Conservation (phyloP, 1,284 basidiomycete species). For the Leccinum insolens region DNA sequence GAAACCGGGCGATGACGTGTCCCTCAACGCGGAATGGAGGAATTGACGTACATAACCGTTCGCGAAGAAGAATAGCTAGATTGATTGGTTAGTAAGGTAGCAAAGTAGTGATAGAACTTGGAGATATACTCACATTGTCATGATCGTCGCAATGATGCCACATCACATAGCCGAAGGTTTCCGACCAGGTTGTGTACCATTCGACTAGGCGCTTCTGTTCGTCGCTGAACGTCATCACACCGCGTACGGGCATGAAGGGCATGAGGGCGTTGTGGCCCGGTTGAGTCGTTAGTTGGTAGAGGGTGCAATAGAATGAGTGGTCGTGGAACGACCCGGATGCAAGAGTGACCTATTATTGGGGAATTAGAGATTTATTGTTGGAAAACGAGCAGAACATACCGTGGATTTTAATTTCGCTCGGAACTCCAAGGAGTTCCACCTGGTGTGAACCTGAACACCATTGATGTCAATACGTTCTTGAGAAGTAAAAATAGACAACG, state of each 20-base stretch:
- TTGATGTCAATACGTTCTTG: too few relatives aligned
- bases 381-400: neutral
- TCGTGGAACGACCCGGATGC: too few relatives aligned
- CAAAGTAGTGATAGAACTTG: neutral
- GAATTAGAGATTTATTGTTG: too few relatives aligned
- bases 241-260: neutral
- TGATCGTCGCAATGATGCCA: neutral
- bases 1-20: too few relatives aligned
- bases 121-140: neutral
- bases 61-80: neutral
- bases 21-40: too few relatives aligned
- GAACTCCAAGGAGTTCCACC: too few relatives aligned
- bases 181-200: neutral
- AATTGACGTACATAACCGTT: neutral
- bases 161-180: neutral
- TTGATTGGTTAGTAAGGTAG: neutral
- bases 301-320: too few relatives aligned
- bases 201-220: neutral
- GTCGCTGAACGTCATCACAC: neutral
- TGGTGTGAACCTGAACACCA: too few relatives aligned
- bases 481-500: too few relatives aligned
- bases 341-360: too few relatives aligned
- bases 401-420: neutral
- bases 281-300: too few relatives aligned
- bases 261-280: too few relatives aligned